Evolutionary conservation across 352 stramenopile genomes (phyloP), one percentile per base, ranked within the genome.

Genomic region (Globisporangium viniferum): DNA sequence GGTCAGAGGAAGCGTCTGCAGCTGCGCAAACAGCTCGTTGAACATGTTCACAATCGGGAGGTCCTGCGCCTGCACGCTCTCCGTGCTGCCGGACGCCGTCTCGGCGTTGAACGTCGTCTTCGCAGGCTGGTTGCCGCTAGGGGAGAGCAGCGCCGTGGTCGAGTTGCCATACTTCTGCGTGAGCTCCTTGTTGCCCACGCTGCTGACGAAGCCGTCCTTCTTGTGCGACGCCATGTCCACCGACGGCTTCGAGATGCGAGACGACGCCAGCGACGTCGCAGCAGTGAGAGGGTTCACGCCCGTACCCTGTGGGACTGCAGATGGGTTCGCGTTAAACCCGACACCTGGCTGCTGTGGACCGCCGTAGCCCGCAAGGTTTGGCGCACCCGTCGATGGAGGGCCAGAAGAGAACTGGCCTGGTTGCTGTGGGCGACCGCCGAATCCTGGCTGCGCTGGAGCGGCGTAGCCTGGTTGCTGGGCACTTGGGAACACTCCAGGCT

Each of bases 151-250:
- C 12, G 84, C 78, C 59, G 72, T 84, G 54, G 81, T 86, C 48
- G 74, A 64, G 76, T 96, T 96, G 49, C 87, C 86, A 73, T 96
- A 96, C 82, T 96, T 96, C 46, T 83, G 71, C 64, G 86, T 91
- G 63, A 94, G 73, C 72, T 93, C 83, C 77, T 92, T 93, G 82
- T 96, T 94, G 61, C 85, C 85, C 54, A 91, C 88, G 67, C 86
- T 94, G 64, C 79, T 96, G 2, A 93, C 75, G 49, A 96, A 96
- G 0, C 88, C 86, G 46, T 96, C 88, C 66, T 89, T 90, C 70
- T 93, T 89, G 55, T 92, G 84, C 64, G 82, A 82, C 49, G 67
- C 81, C 73, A 96, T 93, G 71, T 96, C 85, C 66, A 94, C 88
- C 54, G 86, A 91, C 15, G 82, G 82, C 61, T 87, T 95, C 14